Conservation (phyloP, 306 rosid species). For the Begonia fuchsioides region DNA sequence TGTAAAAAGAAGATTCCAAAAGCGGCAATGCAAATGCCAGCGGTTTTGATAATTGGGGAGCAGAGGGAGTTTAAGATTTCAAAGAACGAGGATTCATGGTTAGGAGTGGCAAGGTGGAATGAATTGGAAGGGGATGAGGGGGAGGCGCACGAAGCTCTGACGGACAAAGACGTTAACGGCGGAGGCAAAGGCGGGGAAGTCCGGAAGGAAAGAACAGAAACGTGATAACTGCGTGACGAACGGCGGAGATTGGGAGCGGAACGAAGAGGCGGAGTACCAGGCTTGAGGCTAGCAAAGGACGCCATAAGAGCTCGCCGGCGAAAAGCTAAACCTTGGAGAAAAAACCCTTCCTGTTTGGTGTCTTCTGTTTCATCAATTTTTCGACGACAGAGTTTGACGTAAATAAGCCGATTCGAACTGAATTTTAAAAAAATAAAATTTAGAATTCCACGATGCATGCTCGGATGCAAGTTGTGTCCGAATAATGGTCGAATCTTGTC, state of each 20-base stretch:
- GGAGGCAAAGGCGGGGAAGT: constrained; percentile 19
- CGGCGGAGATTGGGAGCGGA: constrained; percentile 26
- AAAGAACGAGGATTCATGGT: constrained; percentile 20
- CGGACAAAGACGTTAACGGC: constrained; percentile 11
- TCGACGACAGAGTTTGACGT: too few species aligned
- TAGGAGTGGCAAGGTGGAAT: constrained; percentile 6
- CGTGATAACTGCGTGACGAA: constrained; percentile 18
- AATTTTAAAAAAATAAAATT: too few species aligned
- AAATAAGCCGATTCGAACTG: too few species aligned
- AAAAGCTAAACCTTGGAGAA: constrained; percentile 11
- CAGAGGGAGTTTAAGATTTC: constrained; percentile 26
- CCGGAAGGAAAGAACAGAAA: constrained; percentile 11
- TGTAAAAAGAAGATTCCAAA: constrained; percentile 41
- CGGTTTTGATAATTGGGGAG: constrained; percentile 29
- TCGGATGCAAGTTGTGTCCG: too few species aligned
- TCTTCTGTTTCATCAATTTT: too few species aligned
- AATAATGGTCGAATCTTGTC: too few species aligned
- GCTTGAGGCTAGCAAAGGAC: constrained; percentile 25
- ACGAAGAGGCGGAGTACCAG: constrained; percentile 26
- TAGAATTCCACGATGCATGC: too few species aligned
- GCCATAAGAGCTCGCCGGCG: constrained; percentile 26
- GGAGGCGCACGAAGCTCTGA: constrained; percentile 22
- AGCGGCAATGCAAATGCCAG: constrained; percentile 33
- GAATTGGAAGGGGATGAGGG: constrained; percentile 5
- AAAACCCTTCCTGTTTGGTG: too few species aligned